Conservation (phyloP, 345 rosid genomes). For the Populus simonii region DNA sequence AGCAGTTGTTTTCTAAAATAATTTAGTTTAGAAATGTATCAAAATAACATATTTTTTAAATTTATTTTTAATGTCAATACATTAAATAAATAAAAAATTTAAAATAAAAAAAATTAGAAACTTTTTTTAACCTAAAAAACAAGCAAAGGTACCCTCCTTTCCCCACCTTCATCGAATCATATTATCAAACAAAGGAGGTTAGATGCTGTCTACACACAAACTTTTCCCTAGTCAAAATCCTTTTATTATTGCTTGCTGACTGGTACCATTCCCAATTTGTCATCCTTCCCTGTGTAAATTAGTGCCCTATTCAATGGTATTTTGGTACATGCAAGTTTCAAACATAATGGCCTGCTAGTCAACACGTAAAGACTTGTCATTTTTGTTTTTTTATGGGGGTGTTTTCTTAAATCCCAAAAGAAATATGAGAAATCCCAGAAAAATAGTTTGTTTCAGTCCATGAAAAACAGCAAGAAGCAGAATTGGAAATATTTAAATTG, state of each 20-base stretch:
- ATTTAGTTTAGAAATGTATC: no score
- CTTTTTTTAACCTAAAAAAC: no score
- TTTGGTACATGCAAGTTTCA: not conserved
- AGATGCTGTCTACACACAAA: constrained; percentile 18
- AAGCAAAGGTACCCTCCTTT: not conserved
- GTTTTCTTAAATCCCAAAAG: not conserved
- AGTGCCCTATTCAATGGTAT: not conserved
- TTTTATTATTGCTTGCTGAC: constrained; percentile 32
- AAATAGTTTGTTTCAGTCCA: not conserved
- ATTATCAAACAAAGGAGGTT: not conserved
- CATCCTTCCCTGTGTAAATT: constrained; percentile 3
- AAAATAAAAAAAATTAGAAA: no score
- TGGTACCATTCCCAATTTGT: not conserved
- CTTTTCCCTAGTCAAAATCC: constrained; percentile 16
- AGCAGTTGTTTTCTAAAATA: accelerated
- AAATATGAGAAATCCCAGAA: not conserved
- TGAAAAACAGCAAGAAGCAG: not conserved
- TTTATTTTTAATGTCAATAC: no score
- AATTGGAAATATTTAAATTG: constrained; percentile 16
- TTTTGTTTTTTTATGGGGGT: not conserved
- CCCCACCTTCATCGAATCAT: constrained; percentile 9
- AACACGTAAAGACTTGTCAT: not conserved
- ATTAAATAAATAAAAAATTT: no score
- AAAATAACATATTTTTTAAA: no score
- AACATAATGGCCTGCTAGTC: not conserved